phyloP scores from a whole-genome alignment of 257 asterid genomes.

The Ehretia macrophylla region DNA sequence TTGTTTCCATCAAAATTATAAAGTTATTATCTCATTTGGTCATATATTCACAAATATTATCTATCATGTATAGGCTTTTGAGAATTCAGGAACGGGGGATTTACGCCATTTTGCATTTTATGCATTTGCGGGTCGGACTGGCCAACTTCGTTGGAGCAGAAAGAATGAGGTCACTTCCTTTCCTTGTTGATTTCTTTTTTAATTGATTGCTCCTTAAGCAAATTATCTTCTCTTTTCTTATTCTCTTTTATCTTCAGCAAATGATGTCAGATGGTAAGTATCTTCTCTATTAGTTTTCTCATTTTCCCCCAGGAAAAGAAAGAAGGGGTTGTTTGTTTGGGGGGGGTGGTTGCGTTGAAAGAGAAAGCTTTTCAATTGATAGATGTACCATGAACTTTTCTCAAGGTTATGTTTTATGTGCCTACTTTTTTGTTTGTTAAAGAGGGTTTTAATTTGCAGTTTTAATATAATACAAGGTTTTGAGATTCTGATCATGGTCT shows the following conservation, averaged over 20 bases:
- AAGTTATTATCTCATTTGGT: neutral
- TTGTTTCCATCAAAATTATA: neutral
- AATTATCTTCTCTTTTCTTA: neutral
- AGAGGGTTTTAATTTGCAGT: too few species aligned
- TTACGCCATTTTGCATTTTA: constrained; percentile 86
- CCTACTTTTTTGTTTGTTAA: too few species aligned
- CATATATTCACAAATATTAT: constrained; percentile 11
- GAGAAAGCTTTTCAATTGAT: too few species aligned
- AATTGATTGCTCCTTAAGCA: constrained; percentile 5
- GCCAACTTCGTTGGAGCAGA: constrained; percentile 85
- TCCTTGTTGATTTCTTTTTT: neutral
- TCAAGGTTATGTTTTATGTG: too few species aligned
- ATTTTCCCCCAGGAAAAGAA: too few species aligned
- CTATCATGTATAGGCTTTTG: constrained; percentile 51
- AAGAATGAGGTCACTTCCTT: constrained; percentile 58
- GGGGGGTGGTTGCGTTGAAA: too few species aligned
- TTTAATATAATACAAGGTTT: too few species aligned
- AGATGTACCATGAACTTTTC: too few species aligned
- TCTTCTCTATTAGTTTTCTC: too few species aligned
- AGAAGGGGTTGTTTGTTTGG: too few species aligned
- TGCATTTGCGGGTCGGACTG: constrained; percentile 92
- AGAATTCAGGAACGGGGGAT: constrained; percentile 67
- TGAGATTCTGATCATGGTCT: neutral
- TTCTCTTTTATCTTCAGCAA: too few species aligned
- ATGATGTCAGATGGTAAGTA: too few species aligned